Percentiles rank a stretch among this genome's conserved stretches.
Conservation (phyloP, 2,329 filamentous ascomycete genomes). For the Penicillium sp. region DNA sequence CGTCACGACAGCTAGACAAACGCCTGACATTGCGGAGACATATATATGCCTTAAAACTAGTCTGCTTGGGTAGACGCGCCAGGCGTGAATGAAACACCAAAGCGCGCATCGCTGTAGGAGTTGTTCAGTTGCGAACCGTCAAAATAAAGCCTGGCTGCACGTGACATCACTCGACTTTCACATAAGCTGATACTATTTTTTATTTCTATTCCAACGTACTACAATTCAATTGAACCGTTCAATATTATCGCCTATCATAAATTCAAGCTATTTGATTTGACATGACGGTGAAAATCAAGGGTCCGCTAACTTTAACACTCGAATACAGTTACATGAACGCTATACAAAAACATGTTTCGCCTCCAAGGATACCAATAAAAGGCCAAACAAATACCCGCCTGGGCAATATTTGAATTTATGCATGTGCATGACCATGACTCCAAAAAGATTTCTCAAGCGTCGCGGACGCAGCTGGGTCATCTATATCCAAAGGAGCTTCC, state of each 20-base stretch:
- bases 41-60: not conserved
- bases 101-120: constrained; percentile 24
- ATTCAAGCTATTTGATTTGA: too few species aligned
- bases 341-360: not conserved
- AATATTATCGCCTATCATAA: too few species aligned
- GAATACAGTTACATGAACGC: not conserved
- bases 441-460: constrained; percentile 28
- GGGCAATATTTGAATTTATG: too few species aligned
- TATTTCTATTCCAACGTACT: too few species aligned
- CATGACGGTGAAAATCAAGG: too few species aligned
- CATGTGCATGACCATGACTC: not conserved
- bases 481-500: constrained; percentile 45
- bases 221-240: too few species aligned
- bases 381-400: too few species aligned
- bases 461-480: constrained; percentile 40
- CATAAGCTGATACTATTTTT: not conserved
- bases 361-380: not conserved
- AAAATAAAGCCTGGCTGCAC: not conserved
- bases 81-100: constrained; percentile 4
- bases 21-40: not conserved
- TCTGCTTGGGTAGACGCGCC: not conserved
- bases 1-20: constrained; percentile 17
- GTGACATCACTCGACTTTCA: not conserved
- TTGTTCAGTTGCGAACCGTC: not conserved
- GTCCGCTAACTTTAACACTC: too few species aligned